phyloP scores from a whole-genome alignment of 257 asterid genomes.

The Thymus mandschuricus region DNA sequence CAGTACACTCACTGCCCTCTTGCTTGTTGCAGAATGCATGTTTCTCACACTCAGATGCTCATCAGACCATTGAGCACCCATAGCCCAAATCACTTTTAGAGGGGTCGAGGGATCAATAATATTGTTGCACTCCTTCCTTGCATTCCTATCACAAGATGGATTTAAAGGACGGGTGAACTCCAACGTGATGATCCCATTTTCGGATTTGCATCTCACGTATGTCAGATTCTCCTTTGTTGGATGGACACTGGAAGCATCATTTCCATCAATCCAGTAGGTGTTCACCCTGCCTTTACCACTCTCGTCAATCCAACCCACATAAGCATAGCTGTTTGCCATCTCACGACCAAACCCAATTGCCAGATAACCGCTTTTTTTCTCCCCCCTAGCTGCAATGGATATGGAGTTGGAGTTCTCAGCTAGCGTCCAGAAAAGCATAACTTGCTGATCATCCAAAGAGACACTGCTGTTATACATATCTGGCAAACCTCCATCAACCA shows the following conservation, averaged over 20 bases:
- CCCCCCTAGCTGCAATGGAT: slow-evolving; percentile 94
- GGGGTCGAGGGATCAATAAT: slow-evolving; percentile 90
- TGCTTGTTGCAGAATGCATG: slow-evolving; percentile 92
- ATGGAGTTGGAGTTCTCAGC: slow-evolving; percentile 72
- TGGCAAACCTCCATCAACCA: slow-evolving; percentile 95
- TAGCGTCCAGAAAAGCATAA: slow-evolving; percentile 89
- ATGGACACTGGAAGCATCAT: slow-evolving; percentile 68
- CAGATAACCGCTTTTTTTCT: slow-evolving; percentile 94
- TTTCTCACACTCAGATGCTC: slow-evolving; percentile 72
- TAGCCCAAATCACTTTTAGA: slow-evolving; percentile 88
- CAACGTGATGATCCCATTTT: slow-evolving; percentile 87
- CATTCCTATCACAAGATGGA: slow-evolving; percentile 59
- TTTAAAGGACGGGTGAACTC: slow-evolving; percentile 92
- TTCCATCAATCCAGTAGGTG: slow-evolving; percentile 88
- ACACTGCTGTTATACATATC: slow-evolving; percentile 96
- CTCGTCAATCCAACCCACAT: slow-evolving; percentile 94
- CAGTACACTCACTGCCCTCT: slow-evolving; percentile 82
- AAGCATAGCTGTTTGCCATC: slow-evolving; percentile 83
- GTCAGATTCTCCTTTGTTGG: slow-evolving; percentile 88
- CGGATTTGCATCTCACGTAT: slow-evolving; percentile 89
- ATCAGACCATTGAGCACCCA: slow-evolving; percentile 95
- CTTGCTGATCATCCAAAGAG: slow-evolving; percentile 96
- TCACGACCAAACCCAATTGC: slow-evolving; percentile 94
- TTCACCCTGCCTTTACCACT: slow-evolving; percentile 78
- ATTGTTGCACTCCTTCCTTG: slow-evolving; percentile 79